phyloP scores from a whole-genome alignment of 306 rosid genomes.

The Benincasa hispida region DNA sequence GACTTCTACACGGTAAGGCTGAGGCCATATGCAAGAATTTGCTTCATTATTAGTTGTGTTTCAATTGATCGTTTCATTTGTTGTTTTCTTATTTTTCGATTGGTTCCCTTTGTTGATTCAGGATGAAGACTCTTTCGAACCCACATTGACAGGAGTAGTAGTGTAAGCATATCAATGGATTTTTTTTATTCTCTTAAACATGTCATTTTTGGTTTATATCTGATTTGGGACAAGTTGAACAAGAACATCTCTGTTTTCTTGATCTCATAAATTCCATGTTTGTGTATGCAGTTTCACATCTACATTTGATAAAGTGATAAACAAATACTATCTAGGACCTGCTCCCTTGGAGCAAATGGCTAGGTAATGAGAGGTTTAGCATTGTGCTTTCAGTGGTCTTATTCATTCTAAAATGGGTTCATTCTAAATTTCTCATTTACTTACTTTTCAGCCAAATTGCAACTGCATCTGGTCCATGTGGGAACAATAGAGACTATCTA shows the following conservation, averaged over 20 bases:
- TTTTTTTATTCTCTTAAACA: not conserved
- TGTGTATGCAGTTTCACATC: conserved; percentile 65
- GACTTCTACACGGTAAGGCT: conserved; percentile 29
- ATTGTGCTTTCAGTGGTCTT: not conserved
- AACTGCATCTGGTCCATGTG: conserved; percentile 91
- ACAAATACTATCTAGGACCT: conserved; percentile 91
- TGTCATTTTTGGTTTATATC: not conserved
- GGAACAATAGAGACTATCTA: conserved; percentile 77
- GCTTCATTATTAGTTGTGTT: not conserved
- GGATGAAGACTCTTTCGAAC: conserved; percentile 48
- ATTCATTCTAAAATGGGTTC: not conserved
- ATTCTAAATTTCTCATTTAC: not conserved
- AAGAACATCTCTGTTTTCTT: not conserved
- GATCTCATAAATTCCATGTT: not conserved
- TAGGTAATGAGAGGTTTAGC: conserved; percentile 26
- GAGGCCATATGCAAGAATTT: not conserved
- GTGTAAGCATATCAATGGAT: conserved; percentile 42
- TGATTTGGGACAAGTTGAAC: not conserved
- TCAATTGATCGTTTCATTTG: not conserved
- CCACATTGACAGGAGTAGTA: conserved; percentile 56
- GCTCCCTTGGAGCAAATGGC: conserved; percentile 91
- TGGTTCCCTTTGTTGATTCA: conserved; percentile 10
- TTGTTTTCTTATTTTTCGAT: not conserved
- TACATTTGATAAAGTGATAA: conserved; percentile 62
- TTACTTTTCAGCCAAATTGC: conserved; percentile 71